Conservation (phyloP, 352 stramenopile genomes). For the Albugo candida region DNA sequence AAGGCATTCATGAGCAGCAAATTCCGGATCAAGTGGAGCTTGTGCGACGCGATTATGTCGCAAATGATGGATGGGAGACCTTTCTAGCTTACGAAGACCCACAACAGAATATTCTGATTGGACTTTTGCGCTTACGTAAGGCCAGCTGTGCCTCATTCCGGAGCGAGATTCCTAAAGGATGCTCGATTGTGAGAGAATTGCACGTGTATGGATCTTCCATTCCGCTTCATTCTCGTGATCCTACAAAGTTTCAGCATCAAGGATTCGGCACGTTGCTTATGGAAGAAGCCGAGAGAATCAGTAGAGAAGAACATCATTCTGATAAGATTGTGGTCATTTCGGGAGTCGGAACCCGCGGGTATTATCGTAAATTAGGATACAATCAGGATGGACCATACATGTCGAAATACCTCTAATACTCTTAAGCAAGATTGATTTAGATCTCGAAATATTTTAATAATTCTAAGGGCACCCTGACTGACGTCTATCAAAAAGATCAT, state of each 20-base stretch:
- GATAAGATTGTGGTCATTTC: slow-evolving; percentile 94
- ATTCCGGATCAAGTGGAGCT: slow-evolving; percentile 93
- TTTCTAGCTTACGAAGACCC: slow-evolving; percentile 95
- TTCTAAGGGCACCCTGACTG: too few species aligned
- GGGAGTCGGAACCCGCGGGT: slow-evolving; percentile 89
- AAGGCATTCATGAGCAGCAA: slow-evolving; percentile 88
- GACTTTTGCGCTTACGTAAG: slow-evolving; percentile 85
- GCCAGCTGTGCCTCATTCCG: slow-evolving; percentile 64
- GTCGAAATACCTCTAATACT: slow-evolving; percentile 74
- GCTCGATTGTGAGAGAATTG: slow-evolving; percentile 76
- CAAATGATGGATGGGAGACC: slow-evolving; percentile 93
- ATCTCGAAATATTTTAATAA: too few species aligned
- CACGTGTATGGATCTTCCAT: slow-evolving; percentile 96
- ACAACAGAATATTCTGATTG: slow-evolving; percentile 92
- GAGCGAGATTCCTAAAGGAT: slow-evolving; percentile 42
- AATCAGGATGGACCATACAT: slow-evolving; percentile 94
- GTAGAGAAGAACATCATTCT: slow-evolving; percentile 86
- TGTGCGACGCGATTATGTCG: slow-evolving; percentile 88
- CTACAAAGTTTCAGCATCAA: slow-evolving; percentile 93
- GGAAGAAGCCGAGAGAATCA: slow-evolving; percentile 94
- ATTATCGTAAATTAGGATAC: slow-evolving; percentile 96
- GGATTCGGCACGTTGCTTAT: slow-evolving; percentile 93
- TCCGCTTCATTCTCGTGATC: slow-evolving; percentile 83
- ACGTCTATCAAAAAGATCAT: too few species aligned
- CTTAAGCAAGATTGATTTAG: too few species aligned